A percentile compares a stretch with the other conserved stretches of the same genome.
phyloP scores from a whole-genome alignment of 352 stramenopile genomes.

The Globisporangium splendens region DNA sequence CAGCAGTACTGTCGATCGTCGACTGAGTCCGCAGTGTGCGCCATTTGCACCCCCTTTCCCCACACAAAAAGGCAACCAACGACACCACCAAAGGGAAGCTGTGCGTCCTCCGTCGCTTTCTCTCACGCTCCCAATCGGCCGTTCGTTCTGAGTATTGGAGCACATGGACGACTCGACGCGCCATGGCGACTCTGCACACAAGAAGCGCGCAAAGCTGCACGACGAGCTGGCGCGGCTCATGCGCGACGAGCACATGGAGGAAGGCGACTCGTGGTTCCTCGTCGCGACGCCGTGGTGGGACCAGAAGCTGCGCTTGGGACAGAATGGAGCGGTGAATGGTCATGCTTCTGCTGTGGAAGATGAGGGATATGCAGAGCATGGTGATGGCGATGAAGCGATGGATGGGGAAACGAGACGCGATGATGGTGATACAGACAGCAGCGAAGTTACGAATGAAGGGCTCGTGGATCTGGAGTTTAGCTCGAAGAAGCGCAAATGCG shows the following conservation, averaged over 20 bases:
- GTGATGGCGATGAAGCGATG: conserved; percentile 15
- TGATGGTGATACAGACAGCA: not conserved
- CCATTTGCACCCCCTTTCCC: too few relatives aligned
- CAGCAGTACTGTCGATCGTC: too few relatives aligned
- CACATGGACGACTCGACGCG: too few relatives aligned
- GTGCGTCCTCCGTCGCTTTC: not conserved
- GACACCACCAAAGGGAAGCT: not conserved
- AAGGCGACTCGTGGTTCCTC: conserved; percentile 64
- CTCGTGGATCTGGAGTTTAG: conserved; percentile 52
- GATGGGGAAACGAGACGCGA: not conserved
- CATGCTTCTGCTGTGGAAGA: conserved; percentile 5
- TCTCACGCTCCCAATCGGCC: not conserved
- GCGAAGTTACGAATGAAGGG: conserved; percentile 26
- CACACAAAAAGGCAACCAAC: not conserved
- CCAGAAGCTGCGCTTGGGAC: conserved; percentile 21
- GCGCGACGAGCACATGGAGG: conserved; percentile 31
- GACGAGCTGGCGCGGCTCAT: conserved; percentile 20
- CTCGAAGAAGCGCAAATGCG: conserved; percentile 30
- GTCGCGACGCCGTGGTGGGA: conserved; percentile 56
- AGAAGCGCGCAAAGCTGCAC: conserved; percentile 1
- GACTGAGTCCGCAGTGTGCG: too few relatives aligned
- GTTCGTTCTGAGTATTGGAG: too few relatives aligned
- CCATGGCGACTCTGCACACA: too few relatives aligned
- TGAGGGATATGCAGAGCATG: too few relatives aligned
- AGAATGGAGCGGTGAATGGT: not conserved